Evolutionary conservation across 2,329 filamentous ascomycete genomes (phyloP), one percentile per base, ranked within the genome.

Genomic region (Fusarium circinatum): DNA sequence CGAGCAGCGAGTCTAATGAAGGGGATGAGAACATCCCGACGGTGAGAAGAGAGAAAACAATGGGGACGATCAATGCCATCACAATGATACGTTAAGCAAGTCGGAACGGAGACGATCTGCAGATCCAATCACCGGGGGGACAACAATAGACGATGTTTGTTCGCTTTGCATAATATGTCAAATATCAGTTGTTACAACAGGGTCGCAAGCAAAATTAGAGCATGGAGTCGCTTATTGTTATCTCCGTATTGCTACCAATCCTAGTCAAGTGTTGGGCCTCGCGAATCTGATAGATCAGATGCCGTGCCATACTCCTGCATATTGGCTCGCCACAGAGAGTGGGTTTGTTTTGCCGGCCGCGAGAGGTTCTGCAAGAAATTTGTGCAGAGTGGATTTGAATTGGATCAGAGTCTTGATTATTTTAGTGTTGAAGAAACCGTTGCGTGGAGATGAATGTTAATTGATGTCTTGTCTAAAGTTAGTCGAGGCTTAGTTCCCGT

Each of bases 241-340:
- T 48, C 39, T 24, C n/a, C 49, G 41, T 58, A 49, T 28, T 28
- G 17, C 55, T 58, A 10, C 55, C 41, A 58, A 36, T 58, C 30
- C 20, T 4, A 11, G 36, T 38, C 8, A 10, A 32, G 17, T 22
- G 36, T 61, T 64, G 24, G 36, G 13, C 4, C n/a, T 36, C 44
- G 61, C 38, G 38, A 52, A 64, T 62, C 62, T 62, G 62, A 64
- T 49, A 62, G 24, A 64, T 64, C 62, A 51, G 45, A 44, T 61
- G 12, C 42, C 20, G 54, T n/a, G 54, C 54, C 41, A 32, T 28
- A 13, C 52, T 62, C 38, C 62, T 64, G 62, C 44, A 64, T n/a
- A 20, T 28, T 36, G 18, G 13, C 44, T 42, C 24, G 30, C 38
- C 55, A 26, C 26, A 62, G 10, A 34, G 10, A 26, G 38, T 51